Evolutionary conservation across 306 rosid genomes (phyloP).

Genomic region (Cucurbita moschata): DNA sequence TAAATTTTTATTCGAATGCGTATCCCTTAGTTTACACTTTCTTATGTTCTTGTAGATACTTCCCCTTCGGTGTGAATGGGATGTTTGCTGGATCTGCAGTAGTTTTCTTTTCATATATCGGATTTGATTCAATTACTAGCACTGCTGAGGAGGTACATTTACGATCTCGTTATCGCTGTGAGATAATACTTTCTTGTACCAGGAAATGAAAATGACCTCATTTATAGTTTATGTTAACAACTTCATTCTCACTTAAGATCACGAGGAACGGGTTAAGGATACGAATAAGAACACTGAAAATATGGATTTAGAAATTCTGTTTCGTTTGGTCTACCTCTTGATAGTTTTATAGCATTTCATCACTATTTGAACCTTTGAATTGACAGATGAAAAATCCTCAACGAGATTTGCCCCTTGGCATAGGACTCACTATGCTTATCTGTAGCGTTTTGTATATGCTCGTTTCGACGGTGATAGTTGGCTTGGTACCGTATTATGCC

Average conservation of each 20-base stretch:
- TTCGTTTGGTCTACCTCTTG: not conserved
- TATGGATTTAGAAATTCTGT: not conserved
- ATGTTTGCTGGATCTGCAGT: conserved; percentile 96
- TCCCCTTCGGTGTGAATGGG: conserved; percentile 80
- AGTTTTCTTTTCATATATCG: conserved; percentile 84
- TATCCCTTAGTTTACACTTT: not conserved
- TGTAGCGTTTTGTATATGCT: conserved; percentile 80
- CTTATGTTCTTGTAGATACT: conserved; percentile 30
- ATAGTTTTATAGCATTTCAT: not conserved
- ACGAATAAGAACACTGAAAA: not conserved
- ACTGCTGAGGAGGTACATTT: conserved; percentile 77
- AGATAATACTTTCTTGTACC: not conserved
- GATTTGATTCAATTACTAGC: conserved; percentile 86
- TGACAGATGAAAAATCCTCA: conserved; percentile 79
- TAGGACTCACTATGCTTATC: conserved; percentile 49
- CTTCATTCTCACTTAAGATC: not conserved
- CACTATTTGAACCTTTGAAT: not conserved
- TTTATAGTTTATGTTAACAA: not conserved
- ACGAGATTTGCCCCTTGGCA: conserved; percentile 82
- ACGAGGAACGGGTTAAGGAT: not conserved
- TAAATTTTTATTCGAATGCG: not conserved
- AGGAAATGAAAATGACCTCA: not conserved
- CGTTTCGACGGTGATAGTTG: conserved; percentile 77
- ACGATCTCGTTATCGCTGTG: not conserved
- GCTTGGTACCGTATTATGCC: conserved; percentile 76